phyloP scores from a whole-genome alignment of 495 filamentous ascomycete genomes.

The Penicillium herquei region DNA sequence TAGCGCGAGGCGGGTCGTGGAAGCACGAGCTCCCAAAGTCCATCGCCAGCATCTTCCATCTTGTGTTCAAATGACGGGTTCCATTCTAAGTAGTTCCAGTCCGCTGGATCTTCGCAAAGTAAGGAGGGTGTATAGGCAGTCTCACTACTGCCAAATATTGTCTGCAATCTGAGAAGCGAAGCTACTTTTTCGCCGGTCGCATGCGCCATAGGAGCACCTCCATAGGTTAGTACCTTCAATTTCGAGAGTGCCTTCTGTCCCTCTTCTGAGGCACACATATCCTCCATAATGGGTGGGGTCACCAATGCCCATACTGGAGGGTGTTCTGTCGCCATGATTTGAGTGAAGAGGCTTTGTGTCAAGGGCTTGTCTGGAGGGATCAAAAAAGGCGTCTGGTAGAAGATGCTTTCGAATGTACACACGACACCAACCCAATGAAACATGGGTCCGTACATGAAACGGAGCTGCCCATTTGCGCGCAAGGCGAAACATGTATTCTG shows the following conservation, averaged over 20 bases:
- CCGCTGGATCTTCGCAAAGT: conserved; percentile 27
- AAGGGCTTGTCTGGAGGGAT: conserved; percentile 13
- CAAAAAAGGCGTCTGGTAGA: conserved; percentile 14
- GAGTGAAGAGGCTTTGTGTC: conserved; percentile 7
- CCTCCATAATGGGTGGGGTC: conserved; percentile 1
- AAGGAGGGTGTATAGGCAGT: conserved; percentile 11
- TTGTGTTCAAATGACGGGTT: conserved; percentile 44
- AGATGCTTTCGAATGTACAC: conserved; percentile 9
- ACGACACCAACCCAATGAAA: conserved; percentile 22
- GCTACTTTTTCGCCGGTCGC: conserved; percentile 13
- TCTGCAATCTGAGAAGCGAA: conserved; percentile 5
- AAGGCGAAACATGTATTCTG: not conserved
- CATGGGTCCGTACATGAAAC: conserved; percentile 14
- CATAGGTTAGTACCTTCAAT: conserved; percentile 5
- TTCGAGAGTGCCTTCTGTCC: conserved; percentile 3
- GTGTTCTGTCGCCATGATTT: not conserved
- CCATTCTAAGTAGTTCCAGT: conserved; percentile 53
- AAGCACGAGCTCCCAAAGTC: conserved; percentile 44
- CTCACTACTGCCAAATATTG: conserved; percentile 22
- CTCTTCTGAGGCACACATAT: conserved; percentile 14
- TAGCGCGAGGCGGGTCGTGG: not conserved
- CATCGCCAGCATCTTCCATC: conserved; percentile 35
- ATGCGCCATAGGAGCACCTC: conserved; percentile 16
- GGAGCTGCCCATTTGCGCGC: not conserved
- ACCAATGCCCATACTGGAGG: not conserved